A percentile compares a stretch with the other conserved stretches of the same genome.
Conservation (phyloP, 1,139 yeast species). For the Taiozyma onychis region DNA sequence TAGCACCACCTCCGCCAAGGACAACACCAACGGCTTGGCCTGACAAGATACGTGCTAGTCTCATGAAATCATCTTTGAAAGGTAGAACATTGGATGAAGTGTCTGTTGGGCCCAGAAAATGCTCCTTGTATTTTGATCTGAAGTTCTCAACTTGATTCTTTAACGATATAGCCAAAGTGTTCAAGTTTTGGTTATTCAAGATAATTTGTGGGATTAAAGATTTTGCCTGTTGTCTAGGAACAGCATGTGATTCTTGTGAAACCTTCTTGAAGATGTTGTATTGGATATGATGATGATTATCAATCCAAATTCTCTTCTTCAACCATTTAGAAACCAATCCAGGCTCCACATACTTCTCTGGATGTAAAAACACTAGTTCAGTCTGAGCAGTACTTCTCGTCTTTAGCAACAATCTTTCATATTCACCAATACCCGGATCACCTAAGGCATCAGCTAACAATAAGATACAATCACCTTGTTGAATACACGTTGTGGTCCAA, state of each 20-base stretch:
- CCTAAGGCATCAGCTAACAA: slow-evolving; percentile 66
- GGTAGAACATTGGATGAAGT: slow-evolving; percentile 44
- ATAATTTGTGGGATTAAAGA: slow-evolving; percentile 1
- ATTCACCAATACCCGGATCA: slow-evolving; percentile 76
- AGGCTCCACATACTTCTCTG: slow-evolving; percentile 74
- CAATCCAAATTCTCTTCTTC: slow-evolving; percentile 82
- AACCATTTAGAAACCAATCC: slow-evolving; percentile 87
- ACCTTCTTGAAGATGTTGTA: slow-evolving; percentile 14
- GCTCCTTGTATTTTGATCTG: slow-evolving; percentile 21
- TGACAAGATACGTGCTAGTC: slow-evolving; percentile 83
- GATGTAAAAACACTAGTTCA: slow-evolving; percentile 79
- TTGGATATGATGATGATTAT: slow-evolving; percentile 88
- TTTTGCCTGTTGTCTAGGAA: slow-evolving; percentile 1
- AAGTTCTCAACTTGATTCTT: slow-evolving; percentile 28
- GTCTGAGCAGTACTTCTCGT: slow-evolving; percentile 84
- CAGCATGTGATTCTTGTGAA: neutral
- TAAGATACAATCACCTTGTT: slow-evolving; percentile 89
- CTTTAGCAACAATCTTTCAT: slow-evolving; percentile 69
- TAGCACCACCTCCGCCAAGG: slow-evolving; percentile 96
- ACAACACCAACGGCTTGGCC: slow-evolving; percentile 94
- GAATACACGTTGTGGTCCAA: slow-evolving; percentile 91
- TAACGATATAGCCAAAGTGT: slow-evolving; percentile 26
- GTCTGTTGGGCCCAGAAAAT: slow-evolving; percentile 17
- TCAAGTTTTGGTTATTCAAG: slow-evolving; percentile 10
- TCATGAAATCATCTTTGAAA: slow-evolving; percentile 82